Evolutionary conservation across 306 rosid genomes (phyloP).

Genomic region (Trichosanthes truncata): DNA sequence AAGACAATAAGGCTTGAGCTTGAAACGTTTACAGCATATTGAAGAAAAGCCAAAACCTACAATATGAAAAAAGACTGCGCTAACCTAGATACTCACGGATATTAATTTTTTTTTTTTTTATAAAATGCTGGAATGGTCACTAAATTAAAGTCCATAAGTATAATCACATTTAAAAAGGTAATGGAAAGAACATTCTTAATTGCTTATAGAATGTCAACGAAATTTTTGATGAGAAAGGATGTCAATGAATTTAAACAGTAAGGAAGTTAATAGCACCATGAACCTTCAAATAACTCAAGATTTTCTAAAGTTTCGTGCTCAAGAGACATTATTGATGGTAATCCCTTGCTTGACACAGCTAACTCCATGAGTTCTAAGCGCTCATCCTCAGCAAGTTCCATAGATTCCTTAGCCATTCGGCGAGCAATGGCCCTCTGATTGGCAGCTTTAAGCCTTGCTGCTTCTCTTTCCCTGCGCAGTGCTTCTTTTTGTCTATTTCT

Average conservation of each 20-base stretch:
- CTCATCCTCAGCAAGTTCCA: constrained; percentile 70
- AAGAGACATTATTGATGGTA: constrained; percentile 49
- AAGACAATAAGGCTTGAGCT: neutral
- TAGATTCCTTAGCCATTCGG: constrained; percentile 54
- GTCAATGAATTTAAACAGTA: neutral
- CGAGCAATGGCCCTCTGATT: constrained; percentile 65
- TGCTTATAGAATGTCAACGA: neutral
- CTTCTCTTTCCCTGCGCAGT: constrained; percentile 53
- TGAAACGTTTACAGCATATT: neutral
- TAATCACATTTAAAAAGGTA: neutral
- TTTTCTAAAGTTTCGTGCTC: constrained; percentile 53
- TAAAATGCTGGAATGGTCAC: neutral
- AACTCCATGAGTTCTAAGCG: constrained; percentile 68
- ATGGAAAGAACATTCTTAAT: neutral
- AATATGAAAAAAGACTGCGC: neutral
- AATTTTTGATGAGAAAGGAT: neutral
- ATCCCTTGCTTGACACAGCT: constrained; percentile 55
- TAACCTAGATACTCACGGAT: neutral
- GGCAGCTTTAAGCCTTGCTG: constrained; percentile 62
- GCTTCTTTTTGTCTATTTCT: constrained; percentile 68
- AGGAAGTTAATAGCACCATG: neutral
- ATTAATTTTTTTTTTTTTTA: no score
- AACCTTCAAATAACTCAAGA: constrained; percentile 54
- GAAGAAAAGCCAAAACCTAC: neutral
- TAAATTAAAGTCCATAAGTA: neutral